Evolutionary conservation across 208 protist genomes (phyloP).

Genomic region (Leishmania arabica): DNA sequence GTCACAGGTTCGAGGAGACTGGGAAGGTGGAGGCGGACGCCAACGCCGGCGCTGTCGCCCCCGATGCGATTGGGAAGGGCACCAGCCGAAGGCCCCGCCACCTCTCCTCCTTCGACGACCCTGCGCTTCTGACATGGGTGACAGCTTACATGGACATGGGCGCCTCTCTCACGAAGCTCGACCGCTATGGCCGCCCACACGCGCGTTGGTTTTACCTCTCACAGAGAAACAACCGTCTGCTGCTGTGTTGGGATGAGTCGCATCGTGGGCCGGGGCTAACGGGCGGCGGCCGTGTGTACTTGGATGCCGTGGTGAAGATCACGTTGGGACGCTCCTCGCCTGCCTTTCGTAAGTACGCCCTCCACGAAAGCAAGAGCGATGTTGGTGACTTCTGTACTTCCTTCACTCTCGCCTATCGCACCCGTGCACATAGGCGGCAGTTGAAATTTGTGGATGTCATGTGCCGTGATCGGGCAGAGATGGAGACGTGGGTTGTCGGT

Average conservation of each 20-base stretch:
- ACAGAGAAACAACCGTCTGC: conserved; percentile 22
- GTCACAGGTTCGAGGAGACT: not conserved
- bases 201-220: conserved; percentile 63
- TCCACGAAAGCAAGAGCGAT: not conserved
- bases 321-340: not conserved
- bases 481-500: conserved; percentile 84
- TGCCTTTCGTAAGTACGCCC: not conserved
- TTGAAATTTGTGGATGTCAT: conserved; percentile 52
- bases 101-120: conserved; percentile 54
- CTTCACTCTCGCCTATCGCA: not conserved
- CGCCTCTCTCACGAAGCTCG: conserved; percentile 42
- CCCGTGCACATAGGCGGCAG: no score
- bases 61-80: not conserved
- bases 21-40: not conserved
- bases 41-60: not conserved
- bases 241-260: conserved; percentile 56
- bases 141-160: conserved; percentile 74
- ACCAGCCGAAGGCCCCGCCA: not conserved
- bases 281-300: conserved; percentile 37
- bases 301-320: not conserved
- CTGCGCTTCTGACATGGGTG: conserved; percentile 48
- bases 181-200: conserved; percentile 42
- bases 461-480: conserved; percentile 45
- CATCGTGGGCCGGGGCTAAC: conserved; percentile 11
- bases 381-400: not conserved